phyloP scores from a whole-genome alignment of 306 rosid species.

The Crataegus laevigata region DNA sequence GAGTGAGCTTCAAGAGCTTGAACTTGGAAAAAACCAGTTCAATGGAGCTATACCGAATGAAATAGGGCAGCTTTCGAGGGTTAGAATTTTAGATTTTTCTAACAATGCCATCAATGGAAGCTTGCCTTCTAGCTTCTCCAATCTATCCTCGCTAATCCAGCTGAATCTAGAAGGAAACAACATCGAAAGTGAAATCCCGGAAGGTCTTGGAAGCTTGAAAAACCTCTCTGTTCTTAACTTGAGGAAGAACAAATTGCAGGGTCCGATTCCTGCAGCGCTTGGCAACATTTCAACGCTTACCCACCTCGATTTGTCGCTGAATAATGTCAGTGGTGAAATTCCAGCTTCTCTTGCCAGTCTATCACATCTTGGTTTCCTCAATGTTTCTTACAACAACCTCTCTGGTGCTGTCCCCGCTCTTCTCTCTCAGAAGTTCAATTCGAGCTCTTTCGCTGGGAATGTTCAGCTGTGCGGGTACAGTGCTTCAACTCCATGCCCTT shows the following conservation, averaged over 20 bases:
- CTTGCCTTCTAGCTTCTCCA: constrained; percentile 31
- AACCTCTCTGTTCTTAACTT: constrained; percentile 57
- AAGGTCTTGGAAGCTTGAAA: constrained; percentile 33
- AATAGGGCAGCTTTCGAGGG: constrained; percentile 48
- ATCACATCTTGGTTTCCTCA: constrained; percentile 37
- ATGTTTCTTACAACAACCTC: constrained; percentile 71
- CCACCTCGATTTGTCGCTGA: constrained; percentile 62
- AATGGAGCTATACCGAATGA: constrained; percentile 46
- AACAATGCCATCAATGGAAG: constrained; percentile 49
- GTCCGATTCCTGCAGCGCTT: constrained; percentile 50
- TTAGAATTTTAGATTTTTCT: constrained; percentile 43
- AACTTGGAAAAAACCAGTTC: constrained; percentile 37
- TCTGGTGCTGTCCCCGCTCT: constrained; percentile 66
- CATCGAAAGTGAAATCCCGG: constrained; percentile 39
- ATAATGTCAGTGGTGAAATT: constrained; percentile 63
- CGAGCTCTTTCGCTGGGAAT: constrained; percentile 71
- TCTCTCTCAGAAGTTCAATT: constrained; percentile 53
- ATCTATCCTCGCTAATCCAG: constrained; percentile 34
- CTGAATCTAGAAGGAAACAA: constrained; percentile 45
- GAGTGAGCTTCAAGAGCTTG: constrained; percentile 38
- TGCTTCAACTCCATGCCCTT: constrained; percentile 50
- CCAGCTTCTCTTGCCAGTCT: constrained; percentile 49
- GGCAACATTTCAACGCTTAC: constrained; percentile 57
- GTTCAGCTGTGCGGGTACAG: constrained; percentile 67
- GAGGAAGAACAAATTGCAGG: constrained; percentile 47